Percentiles rank a stretch among this genome's conserved stretches.
Conservation (phyloP, 805 yeast genomes). For the Yarrowia keelungensis region DNA sequence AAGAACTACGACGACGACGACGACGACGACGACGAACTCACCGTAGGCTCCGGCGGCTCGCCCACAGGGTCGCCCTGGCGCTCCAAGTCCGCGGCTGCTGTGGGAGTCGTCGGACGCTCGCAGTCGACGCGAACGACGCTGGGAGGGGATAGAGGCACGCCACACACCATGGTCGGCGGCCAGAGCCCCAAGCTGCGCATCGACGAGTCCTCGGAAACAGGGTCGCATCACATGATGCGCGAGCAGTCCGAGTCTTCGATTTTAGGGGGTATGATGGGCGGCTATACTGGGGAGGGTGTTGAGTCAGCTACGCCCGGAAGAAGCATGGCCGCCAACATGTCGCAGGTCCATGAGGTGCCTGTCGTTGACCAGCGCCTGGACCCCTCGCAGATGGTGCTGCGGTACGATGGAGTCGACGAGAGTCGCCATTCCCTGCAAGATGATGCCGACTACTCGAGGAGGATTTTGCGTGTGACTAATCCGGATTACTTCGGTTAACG, state of each 20-base stretch:
- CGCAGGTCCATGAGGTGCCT: constrained; percentile 32
- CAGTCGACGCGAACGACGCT: constrained; percentile 7
- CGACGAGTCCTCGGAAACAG: constrained; percentile 15
- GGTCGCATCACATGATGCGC: constrained; percentile 22
- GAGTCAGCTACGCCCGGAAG: not conserved
- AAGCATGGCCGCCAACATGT: constrained; percentile 26
- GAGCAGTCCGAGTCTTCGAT: constrained; percentile 15
- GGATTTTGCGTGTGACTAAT: constrained; percentile 64
- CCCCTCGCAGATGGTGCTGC: constrained; percentile 61
- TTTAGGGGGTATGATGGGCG: constrained; percentile 12
- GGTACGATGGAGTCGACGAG: constrained; percentile 54
- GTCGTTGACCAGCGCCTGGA: constrained; percentile 65
- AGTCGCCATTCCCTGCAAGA: constrained; percentile 60
- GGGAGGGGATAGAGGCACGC: not conserved
- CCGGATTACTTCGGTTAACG: constrained; percentile 47
- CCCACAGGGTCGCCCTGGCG: constrained; percentile 34
- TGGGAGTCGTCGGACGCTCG: constrained; percentile 4
- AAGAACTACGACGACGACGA: constrained; percentile 18
- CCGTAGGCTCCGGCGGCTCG: constrained; percentile 34
- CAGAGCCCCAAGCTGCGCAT: constrained; percentile 8
- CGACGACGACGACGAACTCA: constrained; percentile 37
- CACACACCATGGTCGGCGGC: too few species aligned
- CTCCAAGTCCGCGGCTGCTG: not conserved
- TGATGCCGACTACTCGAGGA: constrained; percentile 63
- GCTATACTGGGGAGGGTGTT: not conserved